phyloP scores from a whole-genome alignment of 805 yeast genomes.

The Suhomyces sp. region DNA sequence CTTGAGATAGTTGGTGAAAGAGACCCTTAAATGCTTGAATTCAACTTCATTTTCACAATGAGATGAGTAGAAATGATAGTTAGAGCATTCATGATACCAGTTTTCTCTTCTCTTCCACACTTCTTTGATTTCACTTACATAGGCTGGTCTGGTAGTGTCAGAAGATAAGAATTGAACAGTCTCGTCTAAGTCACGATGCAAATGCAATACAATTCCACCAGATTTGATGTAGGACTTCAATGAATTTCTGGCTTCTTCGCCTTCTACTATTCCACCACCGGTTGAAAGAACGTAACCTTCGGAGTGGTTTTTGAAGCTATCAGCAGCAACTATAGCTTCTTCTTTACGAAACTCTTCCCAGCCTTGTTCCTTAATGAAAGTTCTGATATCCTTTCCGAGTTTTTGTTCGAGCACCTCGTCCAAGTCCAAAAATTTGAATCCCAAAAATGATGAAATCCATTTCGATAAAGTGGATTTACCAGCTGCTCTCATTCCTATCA shows the following conservation, averaged over 20 bases:
- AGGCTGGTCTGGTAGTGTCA: conserved; percentile 89
- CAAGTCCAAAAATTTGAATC: conserved; percentile 69
- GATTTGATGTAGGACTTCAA: conserved; percentile 52
- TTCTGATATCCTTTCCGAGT: conserved; percentile 52
- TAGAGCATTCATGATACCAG: conserved; percentile 80
- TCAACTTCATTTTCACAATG: conserved; percentile 60
- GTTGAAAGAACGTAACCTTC: conserved; percentile 75
- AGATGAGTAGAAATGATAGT: conserved; percentile 72
- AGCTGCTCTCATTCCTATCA: conserved; percentile 98
- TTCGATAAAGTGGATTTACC: conserved; percentile 87
- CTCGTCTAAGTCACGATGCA: conserved; percentile 83
- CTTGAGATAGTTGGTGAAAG: conserved; percentile 58
- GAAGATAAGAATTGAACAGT: conserved; percentile 70
- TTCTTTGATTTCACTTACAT: conserved; percentile 68
- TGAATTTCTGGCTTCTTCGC: conserved; percentile 59
- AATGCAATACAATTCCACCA: conserved; percentile 83
- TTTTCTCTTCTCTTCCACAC: conserved; percentile 84
- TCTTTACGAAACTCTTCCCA: conserved; percentile 84
- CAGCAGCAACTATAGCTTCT: conserved; percentile 60
- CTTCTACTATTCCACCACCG: conserved; percentile 96
- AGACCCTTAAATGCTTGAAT: conserved; percentile 53
- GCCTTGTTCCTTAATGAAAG: conserved; percentile 61
- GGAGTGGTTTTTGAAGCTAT: conserved; percentile 40
- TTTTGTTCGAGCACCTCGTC: conserved; percentile 68
- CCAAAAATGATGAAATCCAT: conserved; percentile 71